Percentiles rank a stretch among this genome's conserved stretches.
Evolutionary conservation across 805 yeast species (phyloP).

Genomic region (Kurtzmaniella fragi): DNA sequence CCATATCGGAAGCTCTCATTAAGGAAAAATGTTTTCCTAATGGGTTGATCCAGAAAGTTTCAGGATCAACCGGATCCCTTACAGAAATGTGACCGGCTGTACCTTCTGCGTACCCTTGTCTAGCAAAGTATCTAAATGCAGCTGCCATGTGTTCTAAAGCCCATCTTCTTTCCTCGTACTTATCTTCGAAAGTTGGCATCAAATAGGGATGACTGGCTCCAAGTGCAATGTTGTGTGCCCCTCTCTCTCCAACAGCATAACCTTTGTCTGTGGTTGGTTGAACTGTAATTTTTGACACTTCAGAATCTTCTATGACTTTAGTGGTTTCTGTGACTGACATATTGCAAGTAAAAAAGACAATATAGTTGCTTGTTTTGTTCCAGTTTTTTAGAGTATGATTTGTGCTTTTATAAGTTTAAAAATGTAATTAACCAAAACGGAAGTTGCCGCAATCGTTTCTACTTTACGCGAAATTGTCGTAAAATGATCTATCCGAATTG

Average conservation of each 20-base stretch:
- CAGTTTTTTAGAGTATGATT: too few relatives aligned
- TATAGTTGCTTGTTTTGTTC: too few relatives aligned
- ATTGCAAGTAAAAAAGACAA: too few relatives aligned
- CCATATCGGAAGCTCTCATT: constrained; percentile 22
- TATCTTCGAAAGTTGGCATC: constrained; percentile 42
- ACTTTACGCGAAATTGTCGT: too few relatives aligned
- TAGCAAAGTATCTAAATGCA: constrained; percentile 68
- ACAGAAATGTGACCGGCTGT: constrained; percentile 78
- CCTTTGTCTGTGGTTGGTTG: constrained; percentile 27
- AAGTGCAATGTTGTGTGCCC: constrained; percentile 48
- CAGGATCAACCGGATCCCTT: constrained; percentile 67
- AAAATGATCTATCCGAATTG: too few relatives aligned
- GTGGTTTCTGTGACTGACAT: too few relatives aligned
- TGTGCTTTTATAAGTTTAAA: too few relatives aligned
- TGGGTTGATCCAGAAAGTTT: constrained; percentile 79
- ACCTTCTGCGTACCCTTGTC: constrained; percentile 66
- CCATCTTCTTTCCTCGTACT: constrained; percentile 44
- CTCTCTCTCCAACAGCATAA: constrained; percentile 35
- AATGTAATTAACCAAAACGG: too few relatives aligned
- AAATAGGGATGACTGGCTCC: constrained; percentile 44
- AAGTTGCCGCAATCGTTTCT: too few relatives aligned
- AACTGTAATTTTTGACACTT: not conserved
- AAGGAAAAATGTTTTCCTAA: constrained; percentile 59
- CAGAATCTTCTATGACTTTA: too few relatives aligned
- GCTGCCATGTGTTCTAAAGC: constrained; percentile 67